Evolutionary conservation across 2,329 filamentous ascomycete genomes (phyloP), one percentile per base, ranked within the genome.

Genomic region (Pseudogymnoascus sp.): DNA sequence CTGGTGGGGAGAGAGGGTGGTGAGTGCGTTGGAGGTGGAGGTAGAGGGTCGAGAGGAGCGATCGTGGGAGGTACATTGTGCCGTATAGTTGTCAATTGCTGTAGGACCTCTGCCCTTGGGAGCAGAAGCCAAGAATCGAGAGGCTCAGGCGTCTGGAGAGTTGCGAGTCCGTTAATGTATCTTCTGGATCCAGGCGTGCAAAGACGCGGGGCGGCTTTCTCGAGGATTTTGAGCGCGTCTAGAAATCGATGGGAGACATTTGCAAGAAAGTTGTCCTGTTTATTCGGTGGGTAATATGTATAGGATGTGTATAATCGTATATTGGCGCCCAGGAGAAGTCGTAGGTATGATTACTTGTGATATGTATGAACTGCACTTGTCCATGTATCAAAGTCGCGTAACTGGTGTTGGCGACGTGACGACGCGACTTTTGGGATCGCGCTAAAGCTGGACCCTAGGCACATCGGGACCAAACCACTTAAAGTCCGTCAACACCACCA

Each of bases 41-140:
- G 79, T 99, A 99, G 69, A 97, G 86, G 69, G 93, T 92, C 58
- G 92, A 90, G 72, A 97, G 89, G 66, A 96, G 82, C 66, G 84
- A 83, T 67, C 94, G 90, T 71, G 93, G 94, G 66, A 99, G 88
- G 86, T 97, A 96, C 94, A 99, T 99, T 74, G 33, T 66, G 64
- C 24, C 61, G 54, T 24, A 61, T 40, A 24, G 57, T 57, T 29
- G 24, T 36, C 57, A 39, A 26, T n/a, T 58, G 57, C 9, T 8
- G 57, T 13, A 17, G 58, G 37, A 44, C 33, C 57, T 58, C 57
- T 36, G 57, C 36, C 33, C 33, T 58, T 36, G 33, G 36, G 57
- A 58, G 57, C 57, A 58, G 57, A 58, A 58, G 57, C 36, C 57
- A 36, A 36, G 31, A 37, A 37, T 58, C 36, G 57, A 54, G 44